phyloP scores from a whole-genome alignment of 805 yeast species.

The Saturnispora kantuleensis region DNA sequence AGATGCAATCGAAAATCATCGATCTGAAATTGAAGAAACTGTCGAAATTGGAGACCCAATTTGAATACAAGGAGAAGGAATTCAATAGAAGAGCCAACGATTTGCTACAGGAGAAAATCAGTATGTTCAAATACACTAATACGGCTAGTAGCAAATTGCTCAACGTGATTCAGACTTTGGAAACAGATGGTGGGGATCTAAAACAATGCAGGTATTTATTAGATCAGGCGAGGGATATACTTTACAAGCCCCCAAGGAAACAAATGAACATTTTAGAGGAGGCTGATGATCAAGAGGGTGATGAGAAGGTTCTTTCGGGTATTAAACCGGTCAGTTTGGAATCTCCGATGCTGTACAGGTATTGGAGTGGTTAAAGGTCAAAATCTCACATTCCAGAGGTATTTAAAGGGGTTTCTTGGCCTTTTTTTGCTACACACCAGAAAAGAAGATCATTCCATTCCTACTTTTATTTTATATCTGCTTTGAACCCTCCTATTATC shows the following conservation, averaged over 20 bases:
- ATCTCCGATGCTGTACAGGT: slow-evolving; percentile 53
- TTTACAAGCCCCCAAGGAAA: slow-evolving; percentile 25
- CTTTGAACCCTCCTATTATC: background rate
- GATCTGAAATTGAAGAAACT: slow-evolving; percentile 54
- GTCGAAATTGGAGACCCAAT: slow-evolving; percentile 51
- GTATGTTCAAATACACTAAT: slow-evolving; percentile 52
- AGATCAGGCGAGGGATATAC: slow-evolving; percentile 21
- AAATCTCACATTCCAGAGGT: background rate
- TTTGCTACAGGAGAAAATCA: slow-evolving; percentile 51
- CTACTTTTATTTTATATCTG: background rate
- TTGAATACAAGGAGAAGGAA: slow-evolving; percentile 53
- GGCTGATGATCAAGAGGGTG: slow-evolving; percentile 16
- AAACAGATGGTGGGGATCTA: slow-evolving; percentile 9
- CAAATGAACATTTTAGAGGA: slow-evolving; percentile 25
- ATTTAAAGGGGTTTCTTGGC: no score
- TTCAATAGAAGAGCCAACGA: slow-evolving; percentile 58
- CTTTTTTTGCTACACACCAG: no score
- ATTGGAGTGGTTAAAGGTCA: slow-evolving; percentile 43
- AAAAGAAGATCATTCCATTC: no score
- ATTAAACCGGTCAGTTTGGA: slow-evolving; percentile 50
- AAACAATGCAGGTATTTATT: slow-evolving; percentile 18
- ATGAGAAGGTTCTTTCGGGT: slow-evolving; percentile 15
- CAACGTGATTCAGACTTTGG: slow-evolving; percentile 26
- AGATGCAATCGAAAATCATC: slow-evolving; percentile 52
- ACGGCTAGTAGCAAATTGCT: slow-evolving; percentile 39